Percentiles rank a stretch among this genome's conserved stretches.
Conservation (phyloP, 1,284 basidiomycete species). For the Microbotryum intermedium region DNA sequence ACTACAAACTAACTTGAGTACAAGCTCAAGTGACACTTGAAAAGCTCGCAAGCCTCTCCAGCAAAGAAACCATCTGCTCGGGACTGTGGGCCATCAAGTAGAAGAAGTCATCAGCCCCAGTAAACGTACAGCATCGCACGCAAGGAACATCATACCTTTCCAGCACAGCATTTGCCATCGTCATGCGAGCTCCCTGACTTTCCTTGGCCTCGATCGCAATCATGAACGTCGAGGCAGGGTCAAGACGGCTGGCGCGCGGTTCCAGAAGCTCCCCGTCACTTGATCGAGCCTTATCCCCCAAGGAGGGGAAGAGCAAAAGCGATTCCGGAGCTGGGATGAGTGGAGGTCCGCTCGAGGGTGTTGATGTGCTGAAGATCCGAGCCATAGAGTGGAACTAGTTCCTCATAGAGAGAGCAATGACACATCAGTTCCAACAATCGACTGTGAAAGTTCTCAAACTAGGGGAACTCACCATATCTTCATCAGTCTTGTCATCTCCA, state of each 20-base stretch:
- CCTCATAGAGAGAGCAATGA: too few relatives aligned
- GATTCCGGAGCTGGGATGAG: slow-evolving; percentile 25
- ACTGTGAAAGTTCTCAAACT: not conserved
- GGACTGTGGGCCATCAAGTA: not conserved
- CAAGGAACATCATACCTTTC: slow-evolving; percentile 9
- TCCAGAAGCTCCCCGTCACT: slow-evolving; percentile 4
- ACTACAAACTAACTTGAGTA: too few relatives aligned
- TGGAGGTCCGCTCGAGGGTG: slow-evolving; percentile 18
- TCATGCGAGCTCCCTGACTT: slow-evolving; percentile 21
- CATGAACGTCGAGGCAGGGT: slow-evolving; percentile 28
- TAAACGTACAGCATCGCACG: not conserved
- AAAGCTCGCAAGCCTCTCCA: not conserved
- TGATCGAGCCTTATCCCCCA: slow-evolving; percentile 8
- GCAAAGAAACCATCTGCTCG: not conserved
- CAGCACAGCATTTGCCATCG: slow-evolving; percentile 30
- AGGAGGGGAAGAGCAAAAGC: slow-evolving; percentile 28
- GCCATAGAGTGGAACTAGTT: slow-evolving; percentile 30
- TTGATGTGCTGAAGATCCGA: slow-evolving; percentile 21
- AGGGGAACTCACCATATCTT: slow-evolving; percentile 25
- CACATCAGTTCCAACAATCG: not conserved
- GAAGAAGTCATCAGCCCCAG: too few relatives aligned
- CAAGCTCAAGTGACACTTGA: too few relatives aligned
- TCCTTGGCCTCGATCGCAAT: slow-evolving; percentile 30
- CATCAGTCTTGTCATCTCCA: slow-evolving; percentile 85
- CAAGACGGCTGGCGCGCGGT: slow-evolving; percentile 24